These are phyloP conservation scores for Trichoderma asperellum DNA, from an alignment of 2,329 filamentous ascomycete genomes.

Conservation along the genomic window DNA sequence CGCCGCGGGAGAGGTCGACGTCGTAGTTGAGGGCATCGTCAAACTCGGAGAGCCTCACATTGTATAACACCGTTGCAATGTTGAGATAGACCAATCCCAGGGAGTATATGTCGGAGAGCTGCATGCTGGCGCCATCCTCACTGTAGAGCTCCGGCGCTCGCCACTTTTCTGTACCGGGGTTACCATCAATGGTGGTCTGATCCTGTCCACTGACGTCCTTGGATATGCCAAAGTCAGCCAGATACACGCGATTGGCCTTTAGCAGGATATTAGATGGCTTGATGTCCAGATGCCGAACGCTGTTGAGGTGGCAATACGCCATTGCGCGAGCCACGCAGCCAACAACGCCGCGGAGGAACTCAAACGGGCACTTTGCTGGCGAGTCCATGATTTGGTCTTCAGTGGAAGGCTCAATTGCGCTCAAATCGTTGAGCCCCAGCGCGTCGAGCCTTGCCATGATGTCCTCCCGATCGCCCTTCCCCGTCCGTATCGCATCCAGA, in stretches of 20 bases:
- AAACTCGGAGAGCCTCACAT: conserved; percentile 45
- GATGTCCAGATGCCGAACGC: conserved; percentile 52
- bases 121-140: conserved; percentile 47
- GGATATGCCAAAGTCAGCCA: conserved; percentile 56
- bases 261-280: conserved; percentile 55
- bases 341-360: conserved; percentile 48
- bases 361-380: conserved; percentile 42
- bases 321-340: conserved; percentile 52
- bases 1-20: conserved; percentile 36
- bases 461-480: conserved; percentile 47
- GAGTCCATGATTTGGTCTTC: conserved; percentile 33
- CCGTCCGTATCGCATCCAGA: conserved; percentile 46
- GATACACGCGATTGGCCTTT: conserved; percentile 50
- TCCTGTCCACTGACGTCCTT: conserved; percentile 51
- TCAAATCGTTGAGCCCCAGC: conserved; percentile 46
- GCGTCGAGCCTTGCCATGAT: conserved; percentile 45
- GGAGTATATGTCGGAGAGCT: conserved; percentile 53
- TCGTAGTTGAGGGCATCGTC: conserved; percentile 44
- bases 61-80: conserved; percentile 50
- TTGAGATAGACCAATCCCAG: conserved; percentile 52
- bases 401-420: conserved; percentile 40
- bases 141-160: conserved; percentile 50
- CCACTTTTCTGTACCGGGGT: conserved; percentile 50
- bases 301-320: conserved; percentile 47
- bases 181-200: conserved; percentile 49